These are phyloP conservation scores for Fusarium fracticaudum DNA, from an alignment of 2,329 filamentous ascomycete genomes.

Conservation along the genomic window DNA sequence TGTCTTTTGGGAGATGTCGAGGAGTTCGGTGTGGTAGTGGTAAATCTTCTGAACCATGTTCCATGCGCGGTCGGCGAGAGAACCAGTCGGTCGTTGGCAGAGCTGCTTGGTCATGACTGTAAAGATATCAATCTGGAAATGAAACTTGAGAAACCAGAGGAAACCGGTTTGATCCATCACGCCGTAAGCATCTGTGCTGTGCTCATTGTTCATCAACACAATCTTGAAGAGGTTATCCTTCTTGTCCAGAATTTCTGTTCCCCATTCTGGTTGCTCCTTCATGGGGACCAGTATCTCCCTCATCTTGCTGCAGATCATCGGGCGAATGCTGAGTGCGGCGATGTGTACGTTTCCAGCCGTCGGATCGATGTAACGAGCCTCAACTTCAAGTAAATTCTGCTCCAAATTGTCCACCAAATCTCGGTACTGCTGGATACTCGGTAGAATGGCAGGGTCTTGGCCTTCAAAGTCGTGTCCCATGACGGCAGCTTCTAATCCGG, in stretches of 20 bases:
- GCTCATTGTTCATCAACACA: slow-evolving; percentile 59
- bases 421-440: slow-evolving; percentile 55
- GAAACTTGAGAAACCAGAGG: slow-evolving; percentile 63
- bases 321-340: slow-evolving; percentile 58
- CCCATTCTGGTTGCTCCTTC: slow-evolving; percentile 59
- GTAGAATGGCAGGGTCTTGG: slow-evolving; percentile 37
- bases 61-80: slow-evolving; percentile 65
- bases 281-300: slow-evolving; percentile 58
- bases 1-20: slow-evolving; percentile 57
- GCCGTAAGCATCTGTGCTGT: slow-evolving; percentile 57
- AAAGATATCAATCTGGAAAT: slow-evolving; percentile 67
- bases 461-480: slow-evolving; percentile 54
- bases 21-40: slow-evolving; percentile 60
- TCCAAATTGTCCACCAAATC: slow-evolving; percentile 55
- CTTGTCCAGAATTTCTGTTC: slow-evolving; percentile 58
- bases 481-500: slow-evolving; percentile 60
- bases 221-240: slow-evolving; percentile 67
- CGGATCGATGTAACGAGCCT: slow-evolving; percentile 61
- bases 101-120: slow-evolving; percentile 65
- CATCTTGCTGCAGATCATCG: slow-evolving; percentile 61
- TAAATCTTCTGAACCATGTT: slow-evolving; percentile 57
- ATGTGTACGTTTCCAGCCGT: slow-evolving; percentile 63
- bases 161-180: slow-evolving; percentile 58
- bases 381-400: slow-evolving; percentile 54
- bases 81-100: slow-evolving; percentile 58